Evolutionary conservation across 2,329 filamentous ascomycete genomes (phyloP), one percentile per base, ranked within the genome.

Genomic region (Xylogone sp.): DNA sequence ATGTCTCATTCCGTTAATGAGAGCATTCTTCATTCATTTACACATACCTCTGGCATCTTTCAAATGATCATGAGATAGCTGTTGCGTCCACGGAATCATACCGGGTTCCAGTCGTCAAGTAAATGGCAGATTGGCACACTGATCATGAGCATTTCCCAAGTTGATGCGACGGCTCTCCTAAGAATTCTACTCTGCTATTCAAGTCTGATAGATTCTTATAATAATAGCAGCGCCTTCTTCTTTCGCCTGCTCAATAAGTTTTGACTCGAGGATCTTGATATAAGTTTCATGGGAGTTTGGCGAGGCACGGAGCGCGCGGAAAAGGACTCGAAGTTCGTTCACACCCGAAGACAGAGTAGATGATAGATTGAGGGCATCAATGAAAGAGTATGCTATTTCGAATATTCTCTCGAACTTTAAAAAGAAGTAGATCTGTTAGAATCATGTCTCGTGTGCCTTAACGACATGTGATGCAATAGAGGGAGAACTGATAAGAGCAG

Each of bases 301-400:
- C 13, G 34, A 39, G 34, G 34, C 48, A 6, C 48, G 39, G 12
- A 49, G 24, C 10, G 44, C 48, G 9, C 48, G 39, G 19, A 49
- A 49, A 2, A 49, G n/a, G 5, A 49, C 21, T 10, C 48, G 21
- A 9, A 49, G 42, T 16, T 49, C 48, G 21, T 49, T 43, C 42
- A 49, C 21, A n/a, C 39, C 48, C 2, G 48, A 49, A 29, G 42
- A 43, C 20, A 49, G 39, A 3, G 48, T 29, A 19, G 21, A 21
- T 3, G 48, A 49, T 18, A 49, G 24, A 12, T 43, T 21, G 21
- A 49, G 48, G 6, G 48, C 43, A 19, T 49, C 48, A 5, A 49
- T 49, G 22, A 49, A 49, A 24, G 42, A 44, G 42, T 49, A 49
- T 7, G 48, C 44, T 7, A 49, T 49, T 29, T 49, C 48, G 24